Base-by-base conservation (phyloP, 2,329 filamentous ascomycete species). In the Hypoxylon sp. region DNA sequence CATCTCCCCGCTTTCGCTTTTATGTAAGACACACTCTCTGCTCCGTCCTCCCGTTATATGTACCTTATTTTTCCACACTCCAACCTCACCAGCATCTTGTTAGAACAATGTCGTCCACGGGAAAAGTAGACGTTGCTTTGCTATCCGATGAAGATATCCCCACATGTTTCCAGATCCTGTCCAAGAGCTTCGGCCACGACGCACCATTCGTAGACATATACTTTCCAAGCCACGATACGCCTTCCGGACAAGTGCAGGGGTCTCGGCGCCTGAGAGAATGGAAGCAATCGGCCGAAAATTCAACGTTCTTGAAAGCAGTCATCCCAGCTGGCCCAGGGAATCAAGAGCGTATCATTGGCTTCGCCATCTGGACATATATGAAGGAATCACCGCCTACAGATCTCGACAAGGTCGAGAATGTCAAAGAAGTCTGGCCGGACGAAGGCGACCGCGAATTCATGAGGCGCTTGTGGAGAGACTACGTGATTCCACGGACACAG, bases 291-390 rank as follows among this genome's bases (percentile, higher is more conserved):
- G 38, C 59, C 1, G 6, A 30, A 0, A 46, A 52, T 6, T 74
- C 72, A 10, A 50, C 21, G 2, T 74, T 75, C 43, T 21, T 74
- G 17, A 75, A 75, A 45, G 73, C 72, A 2, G 61, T 70, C 36
- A 53, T 23, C n/a, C 59, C 50, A 13, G 19, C 10, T 45, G 41
- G 32, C 9, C 49, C 23, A 0, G 56, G 19, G 10, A 28, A 9
- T 9, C 34, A 60, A 5, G 67, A 71, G 30, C 52, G 17, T 5
- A 63, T 73, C 14, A 32, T 74, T 17, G 73, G 74, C 5, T 3
- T 75, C 2, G 72, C 67, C 9, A 34, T 74, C n/a, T 75, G 74
- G 74, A 75, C 74, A 2, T 32, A 58, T 21, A 75, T 75, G 73
- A 71, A 66, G 32, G 65, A 72, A 1, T 45, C 66, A 0, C 72